phyloP scores from a whole-genome alignment of 75 land plant genomes.

The Pseudotsuga menziesii region DNA sequence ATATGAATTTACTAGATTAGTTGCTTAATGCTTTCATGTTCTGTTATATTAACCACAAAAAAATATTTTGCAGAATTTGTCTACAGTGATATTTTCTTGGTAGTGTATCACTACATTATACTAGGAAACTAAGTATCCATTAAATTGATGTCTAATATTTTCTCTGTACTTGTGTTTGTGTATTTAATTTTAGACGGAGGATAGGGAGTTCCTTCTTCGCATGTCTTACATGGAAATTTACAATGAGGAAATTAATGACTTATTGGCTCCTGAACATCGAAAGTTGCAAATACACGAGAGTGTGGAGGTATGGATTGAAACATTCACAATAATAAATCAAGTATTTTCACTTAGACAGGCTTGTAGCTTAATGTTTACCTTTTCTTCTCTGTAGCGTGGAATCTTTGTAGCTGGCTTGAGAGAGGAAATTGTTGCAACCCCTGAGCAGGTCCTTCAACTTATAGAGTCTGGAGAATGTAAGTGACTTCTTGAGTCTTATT shows the following conservation, averaged over 20 bases:
- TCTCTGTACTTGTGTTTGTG: slow-evolving; percentile 4
- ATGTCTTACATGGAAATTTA: slow-evolving; percentile 99
- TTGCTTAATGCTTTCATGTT: too few species aligned
- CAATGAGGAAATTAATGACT: slow-evolving; percentile 97
- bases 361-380: background rate
- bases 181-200: slow-evolving; percentile 38
- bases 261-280: slow-evolving; percentile 88
- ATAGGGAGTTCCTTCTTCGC: slow-evolving; percentile 88
- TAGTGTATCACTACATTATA: background rate
- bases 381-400: slow-evolving; percentile 59
- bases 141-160: background rate
- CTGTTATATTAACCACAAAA: background rate
- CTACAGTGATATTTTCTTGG: background rate
- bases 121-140: background rate
- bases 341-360: background rate
- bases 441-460: slow-evolving; percentile 87
- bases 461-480: slow-evolving; percentile 97
- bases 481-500: slow-evolving; percentile 1
- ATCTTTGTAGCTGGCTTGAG: slow-evolving; percentile 97
- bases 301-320: slow-evolving; percentile 52
- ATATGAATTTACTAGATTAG: too few species aligned
- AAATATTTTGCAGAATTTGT: background rate
- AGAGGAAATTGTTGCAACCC: slow-evolving; percentile 91
- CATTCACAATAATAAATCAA: background rate
- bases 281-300: slow-evolving; percentile 96